These are phyloP conservation scores for Umbilicaria muhlenbergii DNA, from an alignment of 495 filamentous ascomycete genomes.

Conservation along the genomic window DNA sequence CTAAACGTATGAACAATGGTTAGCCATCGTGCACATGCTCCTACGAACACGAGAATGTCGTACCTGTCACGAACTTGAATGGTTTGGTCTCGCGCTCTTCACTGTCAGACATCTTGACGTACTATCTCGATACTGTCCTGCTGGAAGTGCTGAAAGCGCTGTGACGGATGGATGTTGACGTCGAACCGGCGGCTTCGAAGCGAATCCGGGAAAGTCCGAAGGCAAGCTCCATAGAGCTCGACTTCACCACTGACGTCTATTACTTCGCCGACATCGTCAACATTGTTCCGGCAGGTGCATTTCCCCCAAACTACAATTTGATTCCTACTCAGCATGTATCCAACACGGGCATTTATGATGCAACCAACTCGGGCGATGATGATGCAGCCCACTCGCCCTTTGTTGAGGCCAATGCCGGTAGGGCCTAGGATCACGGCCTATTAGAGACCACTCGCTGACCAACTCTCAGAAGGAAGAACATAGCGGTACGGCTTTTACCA, in stretches of 20 bases:
- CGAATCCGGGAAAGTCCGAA: conserved; percentile 26
- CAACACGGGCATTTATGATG: conserved; percentile 43
- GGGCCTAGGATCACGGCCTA: conserved; percentile 20
- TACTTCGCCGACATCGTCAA: conserved; percentile 1
- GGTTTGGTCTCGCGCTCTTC: conserved; percentile 89
- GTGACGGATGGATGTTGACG: conserved; percentile 12
- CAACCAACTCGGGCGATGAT: conserved; percentile 30
- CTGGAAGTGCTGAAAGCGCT: not conserved
- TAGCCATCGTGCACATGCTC: conserved; percentile 29
- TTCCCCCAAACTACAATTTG: conserved; percentile 6
- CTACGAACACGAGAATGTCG: conserved; percentile 23
- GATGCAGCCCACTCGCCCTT: conserved; percentile 42
- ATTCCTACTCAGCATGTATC: conserved; percentile 37
- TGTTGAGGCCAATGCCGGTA: conserved; percentile 73
- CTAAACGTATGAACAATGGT: conserved; percentile 17
- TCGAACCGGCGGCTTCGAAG: conserved; percentile 6
- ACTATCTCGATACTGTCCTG: too few relatives aligned
- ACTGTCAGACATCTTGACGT: conserved; percentile 63
- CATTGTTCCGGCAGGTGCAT: conserved; percentile 7
- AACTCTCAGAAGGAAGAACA: conserved; percentile 62
- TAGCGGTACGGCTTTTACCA: conserved; percentile 42
- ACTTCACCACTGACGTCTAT: conserved; percentile 1
- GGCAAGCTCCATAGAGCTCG: conserved; percentile 12
- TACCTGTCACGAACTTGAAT: conserved; percentile 99
- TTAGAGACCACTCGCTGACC: conserved; percentile 19